phyloP scores from a whole-genome alignment of 2,329 filamentous ascomycete genomes.

The Fonsecaea pugnacius region DNA sequence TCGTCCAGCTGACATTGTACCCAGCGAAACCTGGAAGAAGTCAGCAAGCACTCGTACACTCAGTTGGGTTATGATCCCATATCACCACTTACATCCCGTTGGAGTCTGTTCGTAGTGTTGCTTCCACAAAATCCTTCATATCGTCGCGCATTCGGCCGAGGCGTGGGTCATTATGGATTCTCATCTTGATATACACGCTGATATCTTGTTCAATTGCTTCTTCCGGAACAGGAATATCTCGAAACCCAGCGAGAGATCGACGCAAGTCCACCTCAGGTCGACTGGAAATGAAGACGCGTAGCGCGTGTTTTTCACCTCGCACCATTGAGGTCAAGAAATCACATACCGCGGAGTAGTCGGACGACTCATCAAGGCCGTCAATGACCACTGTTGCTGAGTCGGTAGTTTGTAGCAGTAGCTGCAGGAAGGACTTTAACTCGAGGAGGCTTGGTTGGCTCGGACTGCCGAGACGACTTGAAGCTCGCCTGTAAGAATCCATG shows the following conservation, averaged over 20 bases:
- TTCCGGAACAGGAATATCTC: conserved; percentile 23
- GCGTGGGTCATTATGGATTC: conserved; percentile 20
- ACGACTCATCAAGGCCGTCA: conserved; percentile 32
- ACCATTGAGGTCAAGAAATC: conserved; percentile 29
- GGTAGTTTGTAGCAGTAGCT: conserved; percentile 7
- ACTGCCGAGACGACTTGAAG: conserved; percentile 15
- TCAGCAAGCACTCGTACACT: background rate
- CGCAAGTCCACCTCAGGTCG: conserved; percentile 26
- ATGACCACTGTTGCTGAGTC: conserved; percentile 20
- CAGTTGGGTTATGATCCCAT: background rate
- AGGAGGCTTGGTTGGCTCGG: conserved; percentile 21
- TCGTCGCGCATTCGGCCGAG: conserved; percentile 25
- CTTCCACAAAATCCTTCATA: conserved; percentile 28
- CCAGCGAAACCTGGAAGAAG: conserved; percentile 33
- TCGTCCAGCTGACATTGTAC: conserved; percentile 35
- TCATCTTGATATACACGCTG: conserved; percentile 25
- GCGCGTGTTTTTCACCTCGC: conserved; percentile 14
- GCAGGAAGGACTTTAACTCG: conserved; percentile 21
- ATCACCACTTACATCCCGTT: conserved; percentile 27
- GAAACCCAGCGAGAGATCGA: conserved; percentile 16
- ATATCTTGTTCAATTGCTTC: conserved; percentile 26
- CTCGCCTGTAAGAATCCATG: conserved; percentile 13
- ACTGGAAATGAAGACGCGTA: conserved; percentile 29
- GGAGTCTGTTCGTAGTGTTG: conserved; percentile 19
- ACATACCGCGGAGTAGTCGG: conserved; percentile 23